A percentile compares a stretch with the other conserved stretches of the same genome.
Evolutionary conservation across 441 rosid species (phyloP).

Genomic region (Sinapis alba): DNA sequence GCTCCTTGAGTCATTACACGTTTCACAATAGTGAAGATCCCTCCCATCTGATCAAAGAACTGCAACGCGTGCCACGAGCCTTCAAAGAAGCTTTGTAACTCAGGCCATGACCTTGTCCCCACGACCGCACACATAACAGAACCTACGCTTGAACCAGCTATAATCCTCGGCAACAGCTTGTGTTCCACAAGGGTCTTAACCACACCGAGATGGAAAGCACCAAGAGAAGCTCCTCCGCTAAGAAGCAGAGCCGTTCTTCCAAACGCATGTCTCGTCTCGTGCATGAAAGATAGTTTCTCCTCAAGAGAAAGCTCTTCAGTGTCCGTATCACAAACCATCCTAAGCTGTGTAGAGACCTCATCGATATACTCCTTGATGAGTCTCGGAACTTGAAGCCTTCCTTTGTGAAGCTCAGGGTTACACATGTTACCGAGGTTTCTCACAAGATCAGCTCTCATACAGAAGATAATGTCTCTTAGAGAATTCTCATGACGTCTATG

Average conservation of each 20-base stretch:
- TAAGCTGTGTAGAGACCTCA: slow-evolving; percentile 88
- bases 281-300: slow-evolving; percentile 92
- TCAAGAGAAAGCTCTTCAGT: slow-evolving; percentile 85
- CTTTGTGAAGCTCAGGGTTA: slow-evolving; percentile 96
- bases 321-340: slow-evolving; percentile 83
- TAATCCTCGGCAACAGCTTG: slow-evolving; percentile 82
- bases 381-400: slow-evolving; percentile 84
- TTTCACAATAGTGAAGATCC: slow-evolving; percentile 74
- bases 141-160: slow-evolving; percentile 95
- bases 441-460: slow-evolving; percentile 95
- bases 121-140: slow-evolving; percentile 82
- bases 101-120: slow-evolving; percentile 94
- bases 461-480: slow-evolving; percentile 84
- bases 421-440: slow-evolving; percentile 98
- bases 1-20: slow-evolving; percentile 88
- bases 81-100: slow-evolving; percentile 88
- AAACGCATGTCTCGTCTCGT: slow-evolving; percentile 93
- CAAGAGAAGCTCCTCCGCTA: slow-evolving; percentile 98
- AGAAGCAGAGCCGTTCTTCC: slow-evolving; percentile 98
- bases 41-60: slow-evolving; percentile 93
- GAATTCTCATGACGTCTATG: slow-evolving; percentile 86
- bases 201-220: slow-evolving; percentile 89
- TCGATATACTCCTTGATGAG: slow-evolving; percentile 90
- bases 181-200: slow-evolving; percentile 87
- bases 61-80: slow-evolving; percentile 80